Base-by-base conservation (phyloP, 768 basidiomycete species). In the Kwoniella europaea region DNA sequence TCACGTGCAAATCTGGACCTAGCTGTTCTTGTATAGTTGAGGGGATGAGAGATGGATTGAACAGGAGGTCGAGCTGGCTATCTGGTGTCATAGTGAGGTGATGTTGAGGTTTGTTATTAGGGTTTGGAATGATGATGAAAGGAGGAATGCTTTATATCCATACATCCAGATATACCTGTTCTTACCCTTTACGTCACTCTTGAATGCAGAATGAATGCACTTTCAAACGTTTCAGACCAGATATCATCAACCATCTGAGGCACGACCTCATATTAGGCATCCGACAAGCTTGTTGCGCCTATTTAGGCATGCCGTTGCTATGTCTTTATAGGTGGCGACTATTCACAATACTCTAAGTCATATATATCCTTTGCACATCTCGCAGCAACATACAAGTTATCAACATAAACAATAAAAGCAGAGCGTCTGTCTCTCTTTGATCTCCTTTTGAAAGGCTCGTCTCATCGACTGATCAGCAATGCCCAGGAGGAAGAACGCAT, bases 401-500 rank as follows among this genome's bases (percentile, higher is more conserved):
- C 22, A 46, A 20, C 44, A 18, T 24, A 22, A 20, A n/a, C 50
- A n/a, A 13, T 27, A 35, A 35, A 35, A 35, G 35, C 35, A 35
- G 35, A 35, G 35, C 35, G 35, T 35, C 35, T 7, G 35, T 35
- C 35, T 35, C n/a, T 41, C 58, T 6, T 27, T 16, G 22, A 4
- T 24, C 29, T 41, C 16, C 27, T 29, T 13, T 57, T 0, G 7
- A 27, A 27, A 27, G 27, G 2, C 27, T 27, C 27, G 27, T 27
- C 27, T 27, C 27, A 27, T 27, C 27, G 27, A 27, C 27, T 27
- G 10, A 52, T 61, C 35, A 46, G 41, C 29, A 35, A 85, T 84
- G 84, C 79, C 83, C 16, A 74, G 85, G 3, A 79, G 83, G 53
- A 84, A 84, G 79, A 71, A 71, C 52, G 68, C 73, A 22, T 82